Evolutionary conservation across 2,329 filamentous ascomycete genomes (phyloP), one percentile per base, ranked within the genome.

Genomic region (Cladobotryum mycophilum): DNA sequence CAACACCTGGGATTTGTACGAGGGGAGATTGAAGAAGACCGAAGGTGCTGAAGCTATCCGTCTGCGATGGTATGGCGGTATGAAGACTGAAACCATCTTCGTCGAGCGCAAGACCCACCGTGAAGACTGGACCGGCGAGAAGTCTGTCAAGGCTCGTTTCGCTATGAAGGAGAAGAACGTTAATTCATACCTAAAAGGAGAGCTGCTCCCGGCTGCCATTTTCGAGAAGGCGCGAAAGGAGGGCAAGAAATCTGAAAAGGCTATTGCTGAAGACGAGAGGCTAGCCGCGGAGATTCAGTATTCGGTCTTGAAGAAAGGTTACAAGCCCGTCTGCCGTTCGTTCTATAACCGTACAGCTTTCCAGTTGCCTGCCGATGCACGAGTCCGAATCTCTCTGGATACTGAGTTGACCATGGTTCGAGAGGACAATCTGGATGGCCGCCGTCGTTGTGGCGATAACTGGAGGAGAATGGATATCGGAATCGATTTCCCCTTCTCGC

Each of bases 281-380:
- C 76, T 99, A 45, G 92, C 93, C 3, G 81, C 85, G 46, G 93
- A 99, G 72, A 82, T 97, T 45, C 93, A 99, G 66, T 99, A 96
- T 70, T 90, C 91, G 1, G 82, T 95, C 25, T 78, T 99, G 54
- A 89, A 89, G 60, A 86, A 92, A 61, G 86, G 87, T 14, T 88
- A 97, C 60, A 81, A 84, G 57, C 93, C 93, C 0, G 91, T 96
- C 42, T 95, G 89, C 58, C 83, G 93, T 56, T 95, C 91, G 0
- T 99, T 99, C 73, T 99, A 99, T 72, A 95, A 99, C 73, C 88
- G 93, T 47, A 97, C 92, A 4, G 93, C 93, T 14, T 99, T 99
- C 71, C 93, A 99, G 75, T 81, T 99, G 34, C 93, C 93, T 0
- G 93, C 92, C 22, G 93, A 99, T 70, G 92, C 92, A 6, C 85